Base-by-base conservation (phyloP, 2,329 filamentous ascomycete species). In the Knoxdaviesia proteae region DNA sequence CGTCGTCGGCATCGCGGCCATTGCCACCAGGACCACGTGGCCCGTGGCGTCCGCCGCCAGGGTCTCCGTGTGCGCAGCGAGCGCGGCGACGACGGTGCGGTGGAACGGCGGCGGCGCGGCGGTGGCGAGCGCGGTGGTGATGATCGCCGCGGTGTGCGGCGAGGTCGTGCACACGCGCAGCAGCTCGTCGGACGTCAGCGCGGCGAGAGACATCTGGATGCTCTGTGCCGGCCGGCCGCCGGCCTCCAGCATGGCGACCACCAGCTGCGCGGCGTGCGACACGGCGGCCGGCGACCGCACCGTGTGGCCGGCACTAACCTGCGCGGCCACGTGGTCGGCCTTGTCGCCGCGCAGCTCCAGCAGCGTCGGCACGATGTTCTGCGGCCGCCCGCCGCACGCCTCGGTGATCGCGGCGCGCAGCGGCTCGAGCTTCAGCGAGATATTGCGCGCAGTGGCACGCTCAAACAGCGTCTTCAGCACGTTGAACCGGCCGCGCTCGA, bases 401-500 rank as follows among this genome's bases (percentile, higher is more conserved):
- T 64, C 58, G 20, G 64, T 60, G 4, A 73, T 56, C 1, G 61
- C 65, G 49, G 57, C 64, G 40, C 66, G 64, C 20, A 73, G 54
- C 42, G 57, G 55, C 43, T 62, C 61, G 46, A 68, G 58, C 52
- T 73, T 60, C 31, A 71, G 62, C 33, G 66, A 68, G 11, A 69
- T 62, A 47, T 74, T 68, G 11, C 88, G 77, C 7, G 77, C 74
- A 5, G 74, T 62, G 54, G 84, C 93, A 47, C 88, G 73, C 57
- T 94, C 84, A 47, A 96, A 79, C 4, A 96, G 62, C 0, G 78
- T 77, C 54, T 78, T 82, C 51, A 94, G 71, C 7, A 94, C 78
- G 44, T 80, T 77, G 47, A 82, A 81, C 39, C 88, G 72, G 36
- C 77, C 76, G 46, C 84, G 75, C 42, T 81, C 68, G 6, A 94